Evolutionary conservation across 2,329 filamentous ascomycete species (phyloP).

Genomic region (Lasiodiplodia theobromae): DNA sequence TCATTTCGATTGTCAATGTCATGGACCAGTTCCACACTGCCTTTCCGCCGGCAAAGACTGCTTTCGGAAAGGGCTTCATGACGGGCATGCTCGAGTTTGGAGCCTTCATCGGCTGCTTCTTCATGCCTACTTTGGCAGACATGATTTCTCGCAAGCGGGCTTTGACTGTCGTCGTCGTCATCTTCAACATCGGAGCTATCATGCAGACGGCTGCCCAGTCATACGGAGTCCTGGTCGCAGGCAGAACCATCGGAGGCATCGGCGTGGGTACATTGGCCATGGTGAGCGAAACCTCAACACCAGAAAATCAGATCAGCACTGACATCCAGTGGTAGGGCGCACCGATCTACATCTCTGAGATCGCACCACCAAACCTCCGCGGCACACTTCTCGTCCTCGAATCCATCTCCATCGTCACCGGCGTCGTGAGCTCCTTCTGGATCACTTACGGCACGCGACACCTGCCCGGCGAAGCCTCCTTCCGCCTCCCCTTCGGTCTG

Average conservation of each 20-base stretch:
- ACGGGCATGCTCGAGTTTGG: constrained; percentile 54
- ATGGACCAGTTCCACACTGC: constrained; percentile 54
- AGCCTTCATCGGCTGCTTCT: constrained; percentile 48
- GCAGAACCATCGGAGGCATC: constrained; percentile 41
- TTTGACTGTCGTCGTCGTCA: constrained; percentile 46
- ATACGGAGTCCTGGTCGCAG: constrained; percentile 42
- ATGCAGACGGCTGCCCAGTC: constrained; percentile 43
- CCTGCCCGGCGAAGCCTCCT: constrained; percentile 51
- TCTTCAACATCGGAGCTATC: constrained; percentile 58
- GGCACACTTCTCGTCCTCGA: constrained; percentile 61
- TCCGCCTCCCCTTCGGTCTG: constrained; percentile 56
- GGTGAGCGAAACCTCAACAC: constrained; percentile 23
- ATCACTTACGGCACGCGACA: constrained; percentile 52
- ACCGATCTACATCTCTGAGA: constrained; percentile 81
- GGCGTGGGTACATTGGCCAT: constrained; percentile 42
- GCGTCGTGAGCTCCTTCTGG: constrained; percentile 53
- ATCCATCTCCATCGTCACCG: constrained; percentile 51
- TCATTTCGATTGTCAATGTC: constrained; percentile 52
- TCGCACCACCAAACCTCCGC: constrained; percentile 70
- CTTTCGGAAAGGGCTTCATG: constrained; percentile 50
- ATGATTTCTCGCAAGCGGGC: constrained; percentile 54
- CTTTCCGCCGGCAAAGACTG: constrained; percentile 44
- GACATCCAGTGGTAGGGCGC: constrained; percentile 43
- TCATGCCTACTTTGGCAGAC: constrained; percentile 49
- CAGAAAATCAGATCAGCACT: neutral